phyloP scores from a whole-genome alignment of 805 yeast species.

The Barnettozyma sp. region DNA sequence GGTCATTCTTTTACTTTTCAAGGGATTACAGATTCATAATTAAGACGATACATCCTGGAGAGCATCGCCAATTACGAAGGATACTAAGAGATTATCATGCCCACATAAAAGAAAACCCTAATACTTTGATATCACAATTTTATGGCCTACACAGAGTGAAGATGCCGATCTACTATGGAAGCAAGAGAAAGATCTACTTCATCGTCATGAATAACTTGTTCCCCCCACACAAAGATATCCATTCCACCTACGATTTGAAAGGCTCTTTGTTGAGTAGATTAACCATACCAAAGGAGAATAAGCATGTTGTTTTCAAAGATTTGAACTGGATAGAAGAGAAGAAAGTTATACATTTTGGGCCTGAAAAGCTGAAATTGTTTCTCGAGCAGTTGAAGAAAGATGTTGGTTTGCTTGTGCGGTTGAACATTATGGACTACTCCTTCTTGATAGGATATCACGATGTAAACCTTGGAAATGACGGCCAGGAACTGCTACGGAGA shows the following conservation, averaged over 20 bases:
- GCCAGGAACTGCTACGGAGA: constrained; percentile 24
- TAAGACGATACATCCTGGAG: constrained; percentile 91
- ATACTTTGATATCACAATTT: constrained; percentile 88
- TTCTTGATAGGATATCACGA: constrained; percentile 85
- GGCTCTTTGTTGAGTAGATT: constrained; percentile 85
- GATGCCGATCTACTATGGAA: constrained; percentile 52
- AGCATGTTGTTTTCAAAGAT: constrained; percentile 64
- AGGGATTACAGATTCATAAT: constrained; percentile 91
- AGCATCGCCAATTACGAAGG: constrained; percentile 74
- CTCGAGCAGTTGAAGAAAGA: constrained; percentile 69
- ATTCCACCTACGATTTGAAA: constrained; percentile 80
- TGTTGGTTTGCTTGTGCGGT: constrained; percentile 58
- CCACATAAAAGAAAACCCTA: constrained; percentile 79
- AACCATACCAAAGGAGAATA: constrained; percentile 35
- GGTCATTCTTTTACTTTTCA: constrained; percentile 92
- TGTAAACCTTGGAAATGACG: constrained; percentile 47
- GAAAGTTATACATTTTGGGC: constrained; percentile 68
- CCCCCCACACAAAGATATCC: constrained; percentile 87
- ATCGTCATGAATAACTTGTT: constrained; percentile 95
- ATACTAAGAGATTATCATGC: constrained; percentile 69
- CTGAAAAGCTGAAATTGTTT: constrained; percentile 52
- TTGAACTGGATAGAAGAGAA: constrained; percentile 74
- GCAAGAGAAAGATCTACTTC: constrained; percentile 75
- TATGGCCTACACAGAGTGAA: constrained; percentile 93
- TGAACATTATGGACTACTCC: constrained; percentile 95